phyloP scores from a whole-genome alignment of 352 stramenopile genomes.

The Phytophthora fragariae region DNA sequence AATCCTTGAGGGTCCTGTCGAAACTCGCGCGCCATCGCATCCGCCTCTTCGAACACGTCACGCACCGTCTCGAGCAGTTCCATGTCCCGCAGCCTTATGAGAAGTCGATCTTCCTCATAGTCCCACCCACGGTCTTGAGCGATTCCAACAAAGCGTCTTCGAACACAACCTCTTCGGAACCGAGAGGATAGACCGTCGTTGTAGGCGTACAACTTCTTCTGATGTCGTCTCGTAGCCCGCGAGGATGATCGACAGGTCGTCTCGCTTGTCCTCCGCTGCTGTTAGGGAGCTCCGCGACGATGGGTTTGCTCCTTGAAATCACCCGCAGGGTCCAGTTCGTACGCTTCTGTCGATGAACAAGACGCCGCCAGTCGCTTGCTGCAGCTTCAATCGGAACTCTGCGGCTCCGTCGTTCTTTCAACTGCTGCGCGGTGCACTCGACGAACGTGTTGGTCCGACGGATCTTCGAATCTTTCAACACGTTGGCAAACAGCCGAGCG shows the following conservation, averaged over 20 bases:
- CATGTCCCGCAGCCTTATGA: constrained; percentile 63
- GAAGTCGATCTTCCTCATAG: constrained; percentile 51
- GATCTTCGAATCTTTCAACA: constrained; percentile 82
- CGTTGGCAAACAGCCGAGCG: constrained; percentile 79
- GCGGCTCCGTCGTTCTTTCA: constrained; percentile 80
- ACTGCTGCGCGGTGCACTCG: constrained; percentile 65
- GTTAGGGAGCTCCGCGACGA: constrained; percentile 91
- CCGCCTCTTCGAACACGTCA: too few relatives aligned
- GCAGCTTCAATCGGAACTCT: constrained; percentile 83
- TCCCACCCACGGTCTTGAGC: constrained; percentile 58
- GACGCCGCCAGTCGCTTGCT: constrained; percentile 76
- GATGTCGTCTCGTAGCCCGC: constrained; percentile 95
- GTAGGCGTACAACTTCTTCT: constrained; percentile 93
- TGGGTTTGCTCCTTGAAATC: constrained; percentile 85
- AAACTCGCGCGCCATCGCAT: too few relatives aligned
- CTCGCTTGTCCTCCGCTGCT: constrained; percentile 86
- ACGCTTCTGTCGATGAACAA: constrained; percentile 96
- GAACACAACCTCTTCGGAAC: constrained; percentile 88
- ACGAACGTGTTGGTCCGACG: constrained; percentile 49
- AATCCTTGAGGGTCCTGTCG: too few relatives aligned
- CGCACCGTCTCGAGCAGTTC: constrained; percentile 58
- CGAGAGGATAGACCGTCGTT: constrained; percentile 90
- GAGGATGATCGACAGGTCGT: constrained; percentile 90
- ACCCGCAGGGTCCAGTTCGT: constrained; percentile 85
- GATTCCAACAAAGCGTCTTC: constrained; percentile 81